phyloP scores from a whole-genome alignment of 108 stramenopile genomes.

The Cylindrotheca closterium region DNA sequence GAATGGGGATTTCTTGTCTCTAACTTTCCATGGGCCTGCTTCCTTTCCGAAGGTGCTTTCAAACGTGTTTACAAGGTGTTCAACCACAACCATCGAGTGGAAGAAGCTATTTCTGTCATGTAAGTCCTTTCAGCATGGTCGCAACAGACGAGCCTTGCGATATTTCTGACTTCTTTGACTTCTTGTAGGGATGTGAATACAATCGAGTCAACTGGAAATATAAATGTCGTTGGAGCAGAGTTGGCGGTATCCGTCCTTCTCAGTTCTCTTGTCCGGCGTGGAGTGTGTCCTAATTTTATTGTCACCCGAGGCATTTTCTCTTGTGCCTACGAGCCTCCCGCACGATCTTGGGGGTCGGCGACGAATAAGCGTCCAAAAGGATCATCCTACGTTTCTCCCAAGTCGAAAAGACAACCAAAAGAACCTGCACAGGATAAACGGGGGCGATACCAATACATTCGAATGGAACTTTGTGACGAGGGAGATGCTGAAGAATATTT shows the following conservation, averaged over 20 bases:
- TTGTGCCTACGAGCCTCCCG: slow-evolving; percentile 60
- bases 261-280: slow-evolving; percentile 77
- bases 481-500: slow-evolving; percentile 94
- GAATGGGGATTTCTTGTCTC: slow-evolving; percentile 59
- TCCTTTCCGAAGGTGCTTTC: slow-evolving; percentile 90
- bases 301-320: slow-evolving; percentile 80
- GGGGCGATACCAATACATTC: slow-evolving; percentile 86
- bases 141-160: not conserved
- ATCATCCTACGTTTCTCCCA: slow-evolving; percentile 21
- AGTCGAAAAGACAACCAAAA: slow-evolving; percentile 23
- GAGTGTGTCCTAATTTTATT: slow-evolving; percentile 93
- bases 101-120: slow-evolving; percentile 91
- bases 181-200: slow-evolving; percentile 61
- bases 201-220: slow-evolving; percentile 70
- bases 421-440: slow-evolving; percentile 13
- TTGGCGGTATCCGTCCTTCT: slow-evolving; percentile 84
- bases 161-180: slow-evolving; percentile 6
- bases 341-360: slow-evolving; percentile 63
- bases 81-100: slow-evolving; percentile 39
- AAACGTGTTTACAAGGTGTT: slow-evolving; percentile 88
- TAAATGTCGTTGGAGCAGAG: slow-evolving; percentile 81
- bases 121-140: slow-evolving; percentile 28
- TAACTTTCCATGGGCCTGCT: slow-evolving; percentile 72
- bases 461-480: slow-evolving; percentile 95
- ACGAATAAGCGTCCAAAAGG: slow-evolving; percentile 57